Percentiles rank a stretch among this genome's conserved stretches.
phyloP scores from a whole-genome alignment of 768 basidiomycete genomes.

The Tricholomella constricta region DNA sequence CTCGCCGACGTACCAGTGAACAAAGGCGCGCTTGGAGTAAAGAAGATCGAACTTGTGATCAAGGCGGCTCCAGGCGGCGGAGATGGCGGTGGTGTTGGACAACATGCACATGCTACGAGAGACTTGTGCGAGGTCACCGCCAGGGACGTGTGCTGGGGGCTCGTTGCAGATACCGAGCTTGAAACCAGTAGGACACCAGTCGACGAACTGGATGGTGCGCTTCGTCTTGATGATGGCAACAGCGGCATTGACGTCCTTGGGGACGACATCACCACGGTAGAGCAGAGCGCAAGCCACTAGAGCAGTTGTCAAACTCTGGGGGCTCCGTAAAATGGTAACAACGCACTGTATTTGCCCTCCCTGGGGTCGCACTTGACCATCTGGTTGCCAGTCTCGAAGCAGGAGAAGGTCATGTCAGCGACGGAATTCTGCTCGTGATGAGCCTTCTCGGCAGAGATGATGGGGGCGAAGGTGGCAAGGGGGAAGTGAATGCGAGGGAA shows the following conservation, averaged over 20 bases:
- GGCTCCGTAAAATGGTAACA: background rate
- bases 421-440: conserved; percentile 97
- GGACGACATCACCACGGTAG: conserved; percentile 95
- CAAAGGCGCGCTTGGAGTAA: conserved; percentile 94
- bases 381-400: conserved; percentile 96
- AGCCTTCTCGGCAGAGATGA: conserved; percentile 93
- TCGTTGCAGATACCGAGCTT: conserved; percentile 99
- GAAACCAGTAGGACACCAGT: conserved; percentile 99
- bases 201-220: conserved; percentile 97
- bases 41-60: conserved; percentile 99
- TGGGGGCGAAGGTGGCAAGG: conserved; percentile 92
- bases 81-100: conserved; percentile 92
- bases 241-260: conserved; percentile 93
- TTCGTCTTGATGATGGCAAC: conserved; percentile 96
- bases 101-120: conserved; percentile 97
- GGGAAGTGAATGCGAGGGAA: conserved; percentile 99
- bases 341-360: conserved; percentile 97
- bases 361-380: conserved; percentile 96
- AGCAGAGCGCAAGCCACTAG: conserved; percentile 89
- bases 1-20: conserved; percentile 98
- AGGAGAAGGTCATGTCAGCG: conserved; percentile 97
- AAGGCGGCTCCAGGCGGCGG: conserved; percentile 87
- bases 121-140: conserved; percentile 93
- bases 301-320: conserved; percentile 13
- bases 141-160: conserved; percentile 87